phyloP scores from a whole-genome alignment of 306 rosid species.

The Lathyrus oleraceus region DNA sequence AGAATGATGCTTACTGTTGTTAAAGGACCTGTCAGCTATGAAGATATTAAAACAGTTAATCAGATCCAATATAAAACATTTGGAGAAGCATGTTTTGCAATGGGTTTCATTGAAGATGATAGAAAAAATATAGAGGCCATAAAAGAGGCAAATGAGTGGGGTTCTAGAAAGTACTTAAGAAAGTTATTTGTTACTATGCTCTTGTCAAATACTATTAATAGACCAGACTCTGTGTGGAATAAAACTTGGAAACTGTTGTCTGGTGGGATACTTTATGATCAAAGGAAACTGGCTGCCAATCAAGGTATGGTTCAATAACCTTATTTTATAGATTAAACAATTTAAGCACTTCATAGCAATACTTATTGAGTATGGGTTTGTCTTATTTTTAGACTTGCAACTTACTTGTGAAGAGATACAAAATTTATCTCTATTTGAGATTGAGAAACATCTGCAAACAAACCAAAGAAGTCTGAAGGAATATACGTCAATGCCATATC shows the following conservation, averaged over 20 bases:
- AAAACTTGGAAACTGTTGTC: constrained; percentile 15
- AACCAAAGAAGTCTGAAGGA: constrained; percentile 4
- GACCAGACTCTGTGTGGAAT: constrained; percentile 7
- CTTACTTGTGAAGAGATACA: neutral
- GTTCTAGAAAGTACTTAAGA: neutral
- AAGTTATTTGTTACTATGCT: constrained; percentile 6
- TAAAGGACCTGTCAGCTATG: constrained; percentile 19
- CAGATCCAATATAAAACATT: neutral
- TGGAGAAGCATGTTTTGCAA: constrained; percentile 12
- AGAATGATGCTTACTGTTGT: constrained; percentile 5
- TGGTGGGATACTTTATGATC: neutral
- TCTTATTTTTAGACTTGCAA: constrained; percentile 17
- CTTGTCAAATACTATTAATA: neutral
- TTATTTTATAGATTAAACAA: neutral
- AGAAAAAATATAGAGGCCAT: neutral
- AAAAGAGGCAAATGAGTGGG: constrained; percentile 7
- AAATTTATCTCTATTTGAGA: constrained; percentile 2
- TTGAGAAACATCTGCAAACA: constrained; percentile 17
- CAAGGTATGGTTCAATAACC: constrained; percentile 3
- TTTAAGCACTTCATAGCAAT: neutral
- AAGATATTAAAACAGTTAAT: constrained; percentile 7
- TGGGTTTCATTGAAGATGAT: constrained; percentile 3
- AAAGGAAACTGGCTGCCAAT: neutral
- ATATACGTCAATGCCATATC: constrained; percentile 14
- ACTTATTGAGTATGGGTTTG: neutral